These are phyloP conservation scores for Stagonosporopsis vannaccii DNA, from an alignment of 2,329 filamentous ascomycete species.

Conservation along the genomic window DNA sequence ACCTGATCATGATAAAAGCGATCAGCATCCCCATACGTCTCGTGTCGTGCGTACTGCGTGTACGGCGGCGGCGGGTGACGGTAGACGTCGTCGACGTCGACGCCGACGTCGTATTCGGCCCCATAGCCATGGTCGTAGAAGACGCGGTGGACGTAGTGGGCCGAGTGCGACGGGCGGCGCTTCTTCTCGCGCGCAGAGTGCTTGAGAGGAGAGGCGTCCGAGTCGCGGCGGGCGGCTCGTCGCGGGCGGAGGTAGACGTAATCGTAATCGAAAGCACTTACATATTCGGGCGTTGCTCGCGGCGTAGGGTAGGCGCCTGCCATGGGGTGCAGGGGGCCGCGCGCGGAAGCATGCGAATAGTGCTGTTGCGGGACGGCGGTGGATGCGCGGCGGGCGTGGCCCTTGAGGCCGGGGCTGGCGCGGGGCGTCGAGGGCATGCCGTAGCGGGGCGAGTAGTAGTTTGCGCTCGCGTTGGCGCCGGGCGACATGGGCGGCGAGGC, in stretches of 20 bases:
- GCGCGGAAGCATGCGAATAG: slow-evolving; percentile 50
- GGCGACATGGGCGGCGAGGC: slow-evolving; percentile 56
- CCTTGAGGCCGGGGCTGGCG: slow-evolving; percentile 54
- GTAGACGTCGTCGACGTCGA: slow-evolving; percentile 54
- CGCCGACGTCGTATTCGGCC: slow-evolving; percentile 57
- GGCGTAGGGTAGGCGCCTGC: slow-evolving; percentile 57
- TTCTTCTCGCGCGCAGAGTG: slow-evolving; percentile 53
- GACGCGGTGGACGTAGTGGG: slow-evolving; percentile 64
- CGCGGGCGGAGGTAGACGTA: slow-evolving; percentile 57
- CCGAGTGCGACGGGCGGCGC: slow-evolving; percentile 60
- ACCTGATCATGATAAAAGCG: slow-evolving; percentile 58
- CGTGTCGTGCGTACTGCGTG: slow-evolving; percentile 59
- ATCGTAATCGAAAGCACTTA: slow-evolving; percentile 65
- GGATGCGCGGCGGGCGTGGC: slow-evolving; percentile 65
- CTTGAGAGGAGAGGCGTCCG: slow-evolving; percentile 50
- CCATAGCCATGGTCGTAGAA: slow-evolving; percentile 60
- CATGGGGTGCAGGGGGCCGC: slow-evolving; percentile 52
- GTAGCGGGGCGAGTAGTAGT: slow-evolving; percentile 64
- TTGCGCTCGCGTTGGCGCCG: slow-evolving; percentile 48
- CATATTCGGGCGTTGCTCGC: slow-evolving; percentile 67
- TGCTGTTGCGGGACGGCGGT: slow-evolving; percentile 54
- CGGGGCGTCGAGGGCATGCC: slow-evolving; percentile 56
- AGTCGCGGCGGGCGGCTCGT: slow-evolving; percentile 49
- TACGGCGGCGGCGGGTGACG: slow-evolving; percentile 58
- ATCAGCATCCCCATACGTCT: slow-evolving; percentile 66